These are phyloP conservation scores for Aspergillus phoenicis DNA, from an alignment of 2,329 filamentous ascomycete genomes.

Conservation along the genomic window DNA sequence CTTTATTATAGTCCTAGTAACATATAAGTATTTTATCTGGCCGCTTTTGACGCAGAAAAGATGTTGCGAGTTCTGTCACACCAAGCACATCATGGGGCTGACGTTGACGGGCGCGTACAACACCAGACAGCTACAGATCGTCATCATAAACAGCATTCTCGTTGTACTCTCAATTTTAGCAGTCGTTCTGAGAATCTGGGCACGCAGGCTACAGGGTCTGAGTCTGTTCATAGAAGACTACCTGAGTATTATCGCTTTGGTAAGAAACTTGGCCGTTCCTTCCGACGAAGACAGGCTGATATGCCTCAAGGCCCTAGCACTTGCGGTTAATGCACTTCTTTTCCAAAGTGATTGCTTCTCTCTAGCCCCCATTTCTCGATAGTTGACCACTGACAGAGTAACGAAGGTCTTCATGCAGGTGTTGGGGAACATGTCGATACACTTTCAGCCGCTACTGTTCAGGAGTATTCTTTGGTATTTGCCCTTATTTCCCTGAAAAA, in stretches of 20 bases:
- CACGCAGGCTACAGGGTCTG: neutral
- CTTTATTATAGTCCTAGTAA: too few species aligned
- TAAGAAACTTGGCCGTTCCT: neutral
- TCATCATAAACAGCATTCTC: neutral
- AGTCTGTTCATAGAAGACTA: neutral
- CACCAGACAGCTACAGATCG: neutral
- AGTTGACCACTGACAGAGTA: neutral
- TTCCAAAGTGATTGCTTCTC: neutral
- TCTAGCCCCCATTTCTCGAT: too few species aligned
- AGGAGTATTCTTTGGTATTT: neutral
- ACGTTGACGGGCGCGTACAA: constrained; percentile 5
- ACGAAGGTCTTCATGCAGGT: constrained; percentile 3
- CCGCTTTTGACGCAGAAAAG: neutral
- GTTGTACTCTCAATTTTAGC: neutral
- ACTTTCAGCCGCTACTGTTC: neutral
- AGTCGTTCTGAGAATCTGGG: neutral
- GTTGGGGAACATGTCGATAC: constrained; percentile 4
- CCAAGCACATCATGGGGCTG: neutral
- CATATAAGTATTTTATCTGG: too few species aligned
- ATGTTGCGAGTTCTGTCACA: neutral
- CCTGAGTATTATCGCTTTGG: neutral
- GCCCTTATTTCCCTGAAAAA: neutral
- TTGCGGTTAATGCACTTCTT: constrained; percentile 3
- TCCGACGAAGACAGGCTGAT: neutral
- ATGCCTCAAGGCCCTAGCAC: neutral